Evolutionary conservation across 2,329 filamentous ascomycete genomes (phyloP).

Genomic region (Neofusicoccum sp.): DNA sequence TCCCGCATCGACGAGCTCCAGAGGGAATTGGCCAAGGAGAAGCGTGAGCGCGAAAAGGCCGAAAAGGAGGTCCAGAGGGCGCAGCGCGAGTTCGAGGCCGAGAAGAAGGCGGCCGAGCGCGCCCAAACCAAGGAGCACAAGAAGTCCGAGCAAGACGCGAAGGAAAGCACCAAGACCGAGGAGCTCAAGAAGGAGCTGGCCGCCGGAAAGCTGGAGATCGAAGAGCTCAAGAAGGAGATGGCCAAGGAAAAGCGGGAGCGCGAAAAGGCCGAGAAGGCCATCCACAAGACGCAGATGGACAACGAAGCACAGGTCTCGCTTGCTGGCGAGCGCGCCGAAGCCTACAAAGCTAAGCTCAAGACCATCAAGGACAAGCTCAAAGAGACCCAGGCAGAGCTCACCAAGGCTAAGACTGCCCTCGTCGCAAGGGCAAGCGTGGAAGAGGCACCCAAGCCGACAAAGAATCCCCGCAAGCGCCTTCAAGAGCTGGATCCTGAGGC

Average conservation of each 20-base stretch:
- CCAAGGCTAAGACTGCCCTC: constrained; percentile 41
- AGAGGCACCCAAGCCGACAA: constrained; percentile 29
- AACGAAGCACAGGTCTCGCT: constrained; percentile 62
- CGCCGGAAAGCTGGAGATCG: constrained; percentile 24
- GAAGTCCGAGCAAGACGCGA: constrained; percentile 21
- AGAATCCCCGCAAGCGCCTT: constrained; percentile 44
- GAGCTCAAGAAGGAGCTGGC: constrained; percentile 20
- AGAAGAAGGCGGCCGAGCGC: constrained; percentile 31
- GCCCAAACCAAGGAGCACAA: constrained; percentile 36
- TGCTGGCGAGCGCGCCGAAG: constrained; percentile 68
- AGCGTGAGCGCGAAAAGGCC: constrained; percentile 44
- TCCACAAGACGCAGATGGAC: constrained; percentile 58
- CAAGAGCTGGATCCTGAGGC: constrained; percentile 47
- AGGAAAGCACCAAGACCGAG: constrained; percentile 19
- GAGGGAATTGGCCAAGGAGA: constrained; percentile 47
- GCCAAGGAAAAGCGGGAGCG: constrained; percentile 48
- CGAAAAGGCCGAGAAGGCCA: constrained; percentile 52
- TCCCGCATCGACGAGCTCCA: constrained; percentile 45
- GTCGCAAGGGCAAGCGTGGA: constrained; percentile 31
- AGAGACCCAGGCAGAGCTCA: constrained; percentile 54
- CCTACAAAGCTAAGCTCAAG: constrained; percentile 67
- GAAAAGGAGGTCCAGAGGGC: constrained; percentile 36
- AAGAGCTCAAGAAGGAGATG: constrained; percentile 25
- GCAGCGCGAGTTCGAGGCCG: constrained; percentile 32
- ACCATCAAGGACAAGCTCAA: constrained; percentile 72